phyloP scores from a whole-genome alignment of 805 yeast species.

The Wickerhamomyces sydowiorum region DNA sequence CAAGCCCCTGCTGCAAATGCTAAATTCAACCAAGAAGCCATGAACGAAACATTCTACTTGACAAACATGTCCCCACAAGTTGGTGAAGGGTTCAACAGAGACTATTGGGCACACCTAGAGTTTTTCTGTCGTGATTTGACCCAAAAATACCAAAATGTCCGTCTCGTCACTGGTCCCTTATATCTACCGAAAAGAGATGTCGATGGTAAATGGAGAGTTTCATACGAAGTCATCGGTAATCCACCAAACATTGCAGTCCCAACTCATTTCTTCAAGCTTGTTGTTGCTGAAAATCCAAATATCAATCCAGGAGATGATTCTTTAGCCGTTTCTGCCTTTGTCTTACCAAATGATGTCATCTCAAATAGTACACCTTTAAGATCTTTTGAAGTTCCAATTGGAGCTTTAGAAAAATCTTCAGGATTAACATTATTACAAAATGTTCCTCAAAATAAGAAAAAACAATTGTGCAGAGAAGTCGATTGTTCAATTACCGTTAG shows the following conservation, averaged over 20 bases:
- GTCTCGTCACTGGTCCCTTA: slow-evolving; percentile 91
- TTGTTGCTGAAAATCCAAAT: slow-evolving; percentile 70
- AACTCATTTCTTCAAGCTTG: slow-evolving; percentile 88
- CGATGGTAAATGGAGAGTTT: slow-evolving; percentile 82
- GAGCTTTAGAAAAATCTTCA: slow-evolving; percentile 80
- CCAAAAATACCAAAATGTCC: slow-evolving; percentile 60
- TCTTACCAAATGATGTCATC: slow-evolving; percentile 82
- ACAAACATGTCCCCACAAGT: slow-evolving; percentile 96
- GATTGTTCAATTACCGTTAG: slow-evolving; percentile 76
- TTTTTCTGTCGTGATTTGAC: slow-evolving; percentile 80
- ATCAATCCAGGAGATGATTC: slow-evolving; percentile 26
- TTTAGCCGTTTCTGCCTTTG: slow-evolving; percentile 86
- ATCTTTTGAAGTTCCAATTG: slow-evolving; percentile 80
- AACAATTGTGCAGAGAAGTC: slow-evolving; percentile 73
- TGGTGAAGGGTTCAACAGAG: slow-evolving; percentile 95
- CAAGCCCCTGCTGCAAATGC: slow-evolving; percentile 98
- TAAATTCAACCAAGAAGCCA: slow-evolving; percentile 80
- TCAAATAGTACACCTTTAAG: slow-evolving; percentile 65
- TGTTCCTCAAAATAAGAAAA: slow-evolving; percentile 50
- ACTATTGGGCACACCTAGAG: slow-evolving; percentile 97
- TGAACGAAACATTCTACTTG: slow-evolving; percentile 89
- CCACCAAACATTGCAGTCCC: slow-evolving; percentile 98
- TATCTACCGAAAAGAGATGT: slow-evolving; percentile 70
- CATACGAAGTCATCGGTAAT: slow-evolving; percentile 90
- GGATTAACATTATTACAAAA: slow-evolving; percentile 78